A percentile compares a stretch with the other conserved stretches of the same genome.
Evolutionary conservation across 2,329 filamentous ascomycete genomes (phyloP).

Genomic region (Arthrobotrys musiformis): DNA sequence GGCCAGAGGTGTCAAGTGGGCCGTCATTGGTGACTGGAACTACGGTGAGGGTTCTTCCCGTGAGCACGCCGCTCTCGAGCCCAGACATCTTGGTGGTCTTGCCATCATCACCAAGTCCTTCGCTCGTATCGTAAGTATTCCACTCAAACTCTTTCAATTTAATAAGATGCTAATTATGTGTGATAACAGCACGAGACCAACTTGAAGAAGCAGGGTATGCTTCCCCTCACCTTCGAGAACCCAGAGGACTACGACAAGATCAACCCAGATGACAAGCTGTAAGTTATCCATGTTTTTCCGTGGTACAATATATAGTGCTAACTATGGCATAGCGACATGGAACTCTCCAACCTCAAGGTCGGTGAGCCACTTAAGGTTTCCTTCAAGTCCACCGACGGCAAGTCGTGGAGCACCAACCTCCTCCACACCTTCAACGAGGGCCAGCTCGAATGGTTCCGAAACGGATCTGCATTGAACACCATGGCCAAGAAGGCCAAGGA

Average conservation of each 20-base stretch:
- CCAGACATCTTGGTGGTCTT: constrained; percentile 93
- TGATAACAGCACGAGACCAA: constrained; percentile 88
- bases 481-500: constrained; percentile 54
- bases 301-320: constrained; percentile 43
- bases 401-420: constrained; percentile 82
- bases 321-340: constrained; percentile 71
- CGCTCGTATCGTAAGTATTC: constrained; percentile 81
- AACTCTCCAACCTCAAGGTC: constrained; percentile 87
- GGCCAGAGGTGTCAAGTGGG: constrained; percentile 94
- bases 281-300: constrained; percentile 58
- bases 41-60: constrained; percentile 97
- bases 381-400: constrained; percentile 89
- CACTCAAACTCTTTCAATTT: constrained; percentile 15
- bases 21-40: constrained; percentile 99
- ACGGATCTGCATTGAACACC: constrained; percentile 89
- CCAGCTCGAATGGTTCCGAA: constrained; percentile 99
- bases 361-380: constrained; percentile 91
- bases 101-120: constrained; percentile 96
- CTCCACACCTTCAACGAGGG: constrained; percentile 97
- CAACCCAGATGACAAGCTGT: constrained; percentile 82
- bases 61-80: constrained; percentile 98
- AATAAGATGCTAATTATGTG: constrained; percentile 24
- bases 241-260: constrained; percentile 99
- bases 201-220: constrained; percentile 99
- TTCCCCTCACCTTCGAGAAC: constrained; percentile 93